Evolutionary conservation across 345 rosid species (phyloP).

Genomic region (Salix exigua): DNA sequence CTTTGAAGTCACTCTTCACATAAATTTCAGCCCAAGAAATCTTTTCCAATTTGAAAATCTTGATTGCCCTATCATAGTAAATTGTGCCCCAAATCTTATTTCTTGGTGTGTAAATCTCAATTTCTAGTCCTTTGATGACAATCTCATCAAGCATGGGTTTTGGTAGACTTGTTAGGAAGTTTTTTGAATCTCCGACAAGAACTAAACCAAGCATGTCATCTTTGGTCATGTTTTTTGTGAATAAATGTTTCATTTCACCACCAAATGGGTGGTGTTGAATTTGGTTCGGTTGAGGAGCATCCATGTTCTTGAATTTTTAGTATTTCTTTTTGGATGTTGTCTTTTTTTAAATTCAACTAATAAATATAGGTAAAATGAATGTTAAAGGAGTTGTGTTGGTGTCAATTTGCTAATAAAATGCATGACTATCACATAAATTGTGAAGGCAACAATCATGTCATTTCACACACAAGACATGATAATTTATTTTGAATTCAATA

Average conservation of each 20-base stretch:
- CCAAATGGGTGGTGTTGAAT: neutral
- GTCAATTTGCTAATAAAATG: too few species aligned
- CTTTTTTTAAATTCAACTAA: too few species aligned
- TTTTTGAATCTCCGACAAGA: neutral
- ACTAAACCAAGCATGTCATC: slow-evolving; percentile 1
- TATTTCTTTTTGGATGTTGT: too few species aligned
- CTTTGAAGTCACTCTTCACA: neutral
- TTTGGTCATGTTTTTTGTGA: neutral
- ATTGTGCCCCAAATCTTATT: neutral
- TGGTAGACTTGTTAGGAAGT: neutral
- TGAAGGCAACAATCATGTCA: too few species aligned
- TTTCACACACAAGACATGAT: too few species aligned
- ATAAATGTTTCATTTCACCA: neutral
- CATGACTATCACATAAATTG: too few species aligned
- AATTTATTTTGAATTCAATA: too few species aligned
- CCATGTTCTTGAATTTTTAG: neutral
- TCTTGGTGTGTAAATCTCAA: slow-evolving; percentile 7
- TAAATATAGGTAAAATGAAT: too few species aligned
- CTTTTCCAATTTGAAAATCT: neutral
- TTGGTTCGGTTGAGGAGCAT: neutral
- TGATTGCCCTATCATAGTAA: neutral
- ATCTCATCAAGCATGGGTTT: neutral
- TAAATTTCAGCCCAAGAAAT: neutral
- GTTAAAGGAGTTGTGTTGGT: too few species aligned
- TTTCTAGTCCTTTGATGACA: slow-evolving; percentile 1